These are phyloP conservation scores for Cardamine chenopodiifolia DNA, from an alignment of 345 rosid genomes.

Conservation along the genomic window DNA sequence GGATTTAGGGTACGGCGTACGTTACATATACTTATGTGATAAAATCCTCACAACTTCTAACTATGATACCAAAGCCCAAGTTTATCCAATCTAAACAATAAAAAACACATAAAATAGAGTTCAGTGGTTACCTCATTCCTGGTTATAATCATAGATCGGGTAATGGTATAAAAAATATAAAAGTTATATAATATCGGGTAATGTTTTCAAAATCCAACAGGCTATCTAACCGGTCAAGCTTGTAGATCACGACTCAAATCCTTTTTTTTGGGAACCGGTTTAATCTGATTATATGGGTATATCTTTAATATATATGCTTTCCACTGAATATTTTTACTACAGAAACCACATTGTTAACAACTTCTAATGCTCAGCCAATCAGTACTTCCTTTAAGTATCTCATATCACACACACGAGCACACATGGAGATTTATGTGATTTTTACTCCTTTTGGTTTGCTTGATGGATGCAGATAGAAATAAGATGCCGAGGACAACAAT, in stretches of 20 bases:
- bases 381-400: background rate
- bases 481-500: constrained; percentile 89
- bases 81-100: background rate
- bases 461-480: constrained; percentile 73
- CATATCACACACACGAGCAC: background rate
- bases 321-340: background rate
- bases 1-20: constrained; percentile 26
- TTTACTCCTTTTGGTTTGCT: constrained; percentile 19
- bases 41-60: constrained; percentile 1
- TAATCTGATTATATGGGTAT: background rate
- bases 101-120: background rate
- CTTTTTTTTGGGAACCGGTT: background rate
- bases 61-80: constrained; percentile 5
- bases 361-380: background rate
- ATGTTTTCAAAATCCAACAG: background rate
- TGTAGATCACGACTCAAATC: background rate
- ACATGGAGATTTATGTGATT: background rate
- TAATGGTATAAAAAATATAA: no score
- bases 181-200: background rate
- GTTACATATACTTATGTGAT: background rate
- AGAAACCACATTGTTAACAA: background rate
- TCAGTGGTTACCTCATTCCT: background rate
- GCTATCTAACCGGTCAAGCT: background rate
- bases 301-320: background rate
- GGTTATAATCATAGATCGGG: background rate